Base-by-base conservation (phyloP, 129 eudicot species). In the Tagetes patula region DNA sequence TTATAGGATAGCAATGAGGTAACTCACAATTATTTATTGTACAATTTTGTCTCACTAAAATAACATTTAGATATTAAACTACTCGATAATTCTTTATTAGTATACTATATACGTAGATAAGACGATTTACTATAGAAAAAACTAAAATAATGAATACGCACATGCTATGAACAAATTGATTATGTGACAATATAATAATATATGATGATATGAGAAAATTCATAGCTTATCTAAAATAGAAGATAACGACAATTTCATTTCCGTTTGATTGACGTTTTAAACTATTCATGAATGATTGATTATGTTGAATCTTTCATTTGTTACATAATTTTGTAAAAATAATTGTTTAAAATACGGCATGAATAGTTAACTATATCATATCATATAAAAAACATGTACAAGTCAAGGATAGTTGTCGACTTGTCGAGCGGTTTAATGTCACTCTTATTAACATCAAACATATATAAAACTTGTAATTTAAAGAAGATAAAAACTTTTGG, bases 191-290 rank as follows among this genome's bases (percentile, higher is more conserved):
- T 53, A 47, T 10, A 47, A 3, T 47, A 47, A 3, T 8, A 8
- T 8, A 9, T 47, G n/a, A n/a, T n/a, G n/a, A 47, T 11, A 47
- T 47, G 11, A 43, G 48, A 43, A 43, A 10, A 47, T 9, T 47
- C 10, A 53, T 53, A 53, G 34, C 20, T 52, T 20, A 53, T 53
- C 31, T 30, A 56, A 56, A 30, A 56, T 2, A 27, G 38, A 31
- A 56, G 63, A 56, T 30, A 56, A 31, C 4, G 38, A 56, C 63
- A 30, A 56, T 13, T 30, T 56, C 63, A 56, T 56, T 56, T 55
- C 59, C 59, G 59, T 52, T 52, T 52, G 31, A 52, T 52, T 52
- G 59, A 14, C 8, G 62, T 27, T 27, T 54, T 56, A 56, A 55
- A 30, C 2, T 55, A 55, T 55, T 55, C 62, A 30, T 56, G 37